Conservation (phyloP, 306 rosid species). For the Prunus mongolica region DNA sequence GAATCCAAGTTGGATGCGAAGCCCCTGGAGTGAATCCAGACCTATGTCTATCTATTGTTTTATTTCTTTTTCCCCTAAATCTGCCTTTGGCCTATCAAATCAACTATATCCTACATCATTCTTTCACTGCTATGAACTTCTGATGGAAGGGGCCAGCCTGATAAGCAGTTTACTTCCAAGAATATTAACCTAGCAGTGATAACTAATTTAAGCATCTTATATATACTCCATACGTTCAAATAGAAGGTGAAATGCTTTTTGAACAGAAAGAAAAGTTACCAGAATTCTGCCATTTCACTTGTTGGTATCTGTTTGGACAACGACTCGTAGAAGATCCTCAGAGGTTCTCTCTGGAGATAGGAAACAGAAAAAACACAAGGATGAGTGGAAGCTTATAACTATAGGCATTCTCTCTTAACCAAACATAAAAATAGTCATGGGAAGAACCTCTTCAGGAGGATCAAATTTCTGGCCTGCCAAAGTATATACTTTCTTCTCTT, state of each 20-base stretch:
- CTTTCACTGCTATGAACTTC: not conserved
- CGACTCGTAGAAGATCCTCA: slow-evolving; percentile 82
- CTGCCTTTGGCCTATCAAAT: not conserved
- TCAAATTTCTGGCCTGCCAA: slow-evolving; percentile 89
- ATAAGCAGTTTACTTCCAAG: not conserved
- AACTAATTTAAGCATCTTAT: not conserved
- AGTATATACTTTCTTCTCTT: slow-evolving; percentile 74
- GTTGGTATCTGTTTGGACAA: slow-evolving; percentile 82
- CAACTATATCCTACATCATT: no score
- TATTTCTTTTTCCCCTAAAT: not conserved
- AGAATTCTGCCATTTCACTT: slow-evolving; percentile 94
- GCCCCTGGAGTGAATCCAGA: no score
- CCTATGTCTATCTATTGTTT: no score
- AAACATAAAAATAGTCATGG: slow-evolving; percentile 18
- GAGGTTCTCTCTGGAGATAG: slow-evolving; percentile 82
- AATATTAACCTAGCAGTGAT: slow-evolving; percentile 2
- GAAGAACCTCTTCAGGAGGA: slow-evolving; percentile 85
- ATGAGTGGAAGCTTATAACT: slow-evolving; percentile 10
- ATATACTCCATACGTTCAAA: not conserved
- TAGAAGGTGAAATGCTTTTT: slow-evolving; percentile 11
- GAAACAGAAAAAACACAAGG: slow-evolving; percentile 20
- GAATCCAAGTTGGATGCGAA: no score
- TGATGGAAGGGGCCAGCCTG: not conserved
- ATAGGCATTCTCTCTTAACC: slow-evolving; percentile 6
- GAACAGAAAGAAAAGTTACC: slow-evolving; percentile 42